Percentiles rank a stretch among this genome's conserved stretches.
Evolutionary conservation across 2,329 filamentous ascomycete genomes (phyloP).

Genomic region (Cercospora zeina): DNA sequence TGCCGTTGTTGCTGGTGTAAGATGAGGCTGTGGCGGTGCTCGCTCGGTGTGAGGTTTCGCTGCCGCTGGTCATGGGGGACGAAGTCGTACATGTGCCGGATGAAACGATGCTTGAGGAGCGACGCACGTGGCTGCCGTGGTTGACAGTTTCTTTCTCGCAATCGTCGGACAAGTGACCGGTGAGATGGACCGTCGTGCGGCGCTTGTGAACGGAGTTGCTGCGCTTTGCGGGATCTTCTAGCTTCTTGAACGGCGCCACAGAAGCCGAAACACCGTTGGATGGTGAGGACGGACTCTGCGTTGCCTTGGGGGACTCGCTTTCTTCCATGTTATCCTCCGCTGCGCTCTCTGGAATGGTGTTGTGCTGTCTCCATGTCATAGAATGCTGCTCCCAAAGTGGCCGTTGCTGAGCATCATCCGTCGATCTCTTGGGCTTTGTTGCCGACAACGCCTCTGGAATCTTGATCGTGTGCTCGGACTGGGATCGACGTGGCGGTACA

Average conservation of each 20-base stretch:
- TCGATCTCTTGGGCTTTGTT: conserved; percentile 20
- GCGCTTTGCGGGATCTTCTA: conserved; percentile 27
- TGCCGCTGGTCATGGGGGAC: conserved; percentile 25
- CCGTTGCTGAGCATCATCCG: conserved; percentile 26
- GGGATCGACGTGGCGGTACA: conserved; percentile 1
- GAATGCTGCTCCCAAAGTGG: conserved; percentile 38
- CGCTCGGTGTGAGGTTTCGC: conserved; percentile 18
- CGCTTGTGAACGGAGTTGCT: conserved; percentile 22
- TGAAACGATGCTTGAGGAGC: conserved; percentile 35
- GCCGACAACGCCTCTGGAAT: not conserved
- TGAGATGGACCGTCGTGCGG: conserved; percentile 26
- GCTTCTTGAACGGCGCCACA: conserved; percentile 37
- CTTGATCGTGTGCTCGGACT: conserved; percentile 10
- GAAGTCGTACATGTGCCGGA: conserved; percentile 33
- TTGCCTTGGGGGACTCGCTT: not conserved
- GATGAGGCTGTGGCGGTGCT: conserved; percentile 1
- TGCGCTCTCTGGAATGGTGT: conserved; percentile 26
- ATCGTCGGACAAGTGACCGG: conserved; percentile 29
- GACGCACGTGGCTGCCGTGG: conserved; percentile 26
- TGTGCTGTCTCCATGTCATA: conserved; percentile 33
- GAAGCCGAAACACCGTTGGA: no score
- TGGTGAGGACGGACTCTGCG: conserved; percentile 24
- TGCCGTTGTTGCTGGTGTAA: conserved; percentile 18
- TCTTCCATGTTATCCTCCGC: conserved; percentile 9
- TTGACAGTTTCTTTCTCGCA: conserved; percentile 27